Evolutionary conservation across 2,329 filamentous ascomycete species (phyloP), one percentile per base, ranked within the genome.

Genomic region (Parastagonospora avenae): DNA sequence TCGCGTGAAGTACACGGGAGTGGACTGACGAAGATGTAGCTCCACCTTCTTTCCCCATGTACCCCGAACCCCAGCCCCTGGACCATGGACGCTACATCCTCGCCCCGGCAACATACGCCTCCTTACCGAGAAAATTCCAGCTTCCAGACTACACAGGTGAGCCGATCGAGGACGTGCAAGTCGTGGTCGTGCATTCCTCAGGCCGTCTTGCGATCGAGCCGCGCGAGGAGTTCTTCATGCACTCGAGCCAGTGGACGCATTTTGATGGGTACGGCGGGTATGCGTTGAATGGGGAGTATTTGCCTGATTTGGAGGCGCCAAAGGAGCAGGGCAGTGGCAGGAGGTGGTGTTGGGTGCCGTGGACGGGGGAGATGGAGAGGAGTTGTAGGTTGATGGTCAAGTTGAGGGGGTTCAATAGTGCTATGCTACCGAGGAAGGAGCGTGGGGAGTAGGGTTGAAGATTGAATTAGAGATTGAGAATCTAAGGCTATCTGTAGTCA

Each of bases 281-380:
- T 39, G n/a, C 30, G 2, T 15, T 30, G 10, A 50, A 60, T 35
- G 11, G 27, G 4, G 29, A 29, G 16, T 49, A 47, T 42, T 30
- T 36, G 6, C 33, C 46, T n/a, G 38, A 40, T 32, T 4, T 32
- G 6, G 33, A 46, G 10, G 32, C 9, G 31, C 42, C 40, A 24
- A 60, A 52, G 15, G 27, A 40, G 19, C 47, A 58, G 37, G 50
- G 55, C 5, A 16, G 8, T 4, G 56, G 58, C 4, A 52, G 59
- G 30, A 50, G 57, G 16, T 71, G 66, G 67, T 61, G 55, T n/a
- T 60, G 58, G 39, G 2, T 66, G 16, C 66, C 68, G n/a, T 70
- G 67, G 68, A 68, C 64, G 1, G 41, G n/a, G 38, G 59, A 63
- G 46, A 62, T 65, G 55, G 62, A 63, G 16, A 38, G 50, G 45